phyloP scores from a whole-genome alignment of 2,329 filamentous ascomycete species.

The Dendryphion nanum region DNA sequence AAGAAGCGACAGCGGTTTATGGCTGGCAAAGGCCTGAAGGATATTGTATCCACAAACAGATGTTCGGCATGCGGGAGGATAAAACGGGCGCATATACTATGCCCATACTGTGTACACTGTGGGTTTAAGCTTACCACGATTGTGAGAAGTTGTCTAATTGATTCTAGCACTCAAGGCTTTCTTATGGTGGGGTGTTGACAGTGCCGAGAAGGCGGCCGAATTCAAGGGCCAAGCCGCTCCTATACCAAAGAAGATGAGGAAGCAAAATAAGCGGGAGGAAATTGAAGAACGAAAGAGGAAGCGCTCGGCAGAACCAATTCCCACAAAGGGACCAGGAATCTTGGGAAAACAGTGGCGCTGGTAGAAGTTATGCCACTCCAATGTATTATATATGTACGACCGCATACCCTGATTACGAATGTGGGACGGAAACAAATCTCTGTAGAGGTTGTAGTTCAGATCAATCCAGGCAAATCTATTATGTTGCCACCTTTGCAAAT shows the following conservation, averaged over 20 bases:
- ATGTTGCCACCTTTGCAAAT: no score
- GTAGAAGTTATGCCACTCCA: not conserved
- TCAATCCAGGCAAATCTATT: conserved; percentile 19
- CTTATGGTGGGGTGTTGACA: conserved; percentile 18
- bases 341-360: not conserved
- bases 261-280: conserved; percentile 23
- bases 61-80: conserved; percentile 85
- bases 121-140: conserved; percentile 35
- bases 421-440: not conserved
- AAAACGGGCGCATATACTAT: conserved; percentile 87
- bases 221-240: conserved; percentile 18
- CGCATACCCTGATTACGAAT: no score
- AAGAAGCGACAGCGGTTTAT: conserved; percentile 92
- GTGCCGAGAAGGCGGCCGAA: conserved; percentile 5
- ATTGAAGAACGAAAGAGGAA: conserved; percentile 12
- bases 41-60: conserved; percentile 81
- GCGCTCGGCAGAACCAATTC: conserved; percentile 7
- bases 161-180: conserved; percentile 34
- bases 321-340: not conserved
- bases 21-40: conserved; percentile 92
- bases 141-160: conserved; percentile 9
- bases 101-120: conserved; percentile 84
- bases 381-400: not conserved
- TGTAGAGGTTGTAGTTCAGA: conserved; percentile 16
- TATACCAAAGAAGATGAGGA: conserved; percentile 29